Base-by-base conservation (phyloP, 192 early-diverging fungal species). In the Mortierella alpina region DNA sequence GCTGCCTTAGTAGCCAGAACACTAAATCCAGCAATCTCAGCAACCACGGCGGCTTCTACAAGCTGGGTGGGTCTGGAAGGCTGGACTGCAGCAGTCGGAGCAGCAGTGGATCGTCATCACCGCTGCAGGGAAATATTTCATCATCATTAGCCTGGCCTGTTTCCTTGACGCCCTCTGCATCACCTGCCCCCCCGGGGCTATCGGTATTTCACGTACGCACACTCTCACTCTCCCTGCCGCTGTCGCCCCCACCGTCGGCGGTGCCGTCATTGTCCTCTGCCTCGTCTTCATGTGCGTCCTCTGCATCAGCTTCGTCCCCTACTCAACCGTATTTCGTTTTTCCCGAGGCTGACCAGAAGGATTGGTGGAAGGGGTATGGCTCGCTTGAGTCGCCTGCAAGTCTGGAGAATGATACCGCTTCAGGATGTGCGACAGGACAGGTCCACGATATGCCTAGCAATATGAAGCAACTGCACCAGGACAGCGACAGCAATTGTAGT, bases 221-320 rank as follows among this genome's bases (percentile, higher is more conserved):
- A 13, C 63, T 31, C 41, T 41, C 56, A 15, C 67, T 68, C 55
- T 59, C 62, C 6, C 59, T 74, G 14, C 67, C 71, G 15, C 71
- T 73, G 10, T 65, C 72, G 9, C 44, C 53, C 5, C 48, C 72
- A 31, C 31, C 46, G 20, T 48, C 47, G 5, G 44, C 62, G 9
- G 46, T 50, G 49, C 72, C 72, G 13, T 40, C 72, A 7, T 73
- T 63, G 13, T 74, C 58, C 22, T 66, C 70, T 17, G 60, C 70
- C 0, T 72, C 70, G 13, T 72, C 60, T 11, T 41, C 69, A 20
- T 71, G 59, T 9, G 63, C 64, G 14, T 74, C 72, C 39, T 41
- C 72, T 12, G 31, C 68, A 2, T 72, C 59, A 22, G 22, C 64
- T 14, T 60, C 49, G 12, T 59, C 48, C 12, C 57, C 52, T 13